Evolutionary conservation across 2,329 filamentous ascomycete species (phyloP).

Genomic region (Chrysoporthe austroafricana): DNA sequence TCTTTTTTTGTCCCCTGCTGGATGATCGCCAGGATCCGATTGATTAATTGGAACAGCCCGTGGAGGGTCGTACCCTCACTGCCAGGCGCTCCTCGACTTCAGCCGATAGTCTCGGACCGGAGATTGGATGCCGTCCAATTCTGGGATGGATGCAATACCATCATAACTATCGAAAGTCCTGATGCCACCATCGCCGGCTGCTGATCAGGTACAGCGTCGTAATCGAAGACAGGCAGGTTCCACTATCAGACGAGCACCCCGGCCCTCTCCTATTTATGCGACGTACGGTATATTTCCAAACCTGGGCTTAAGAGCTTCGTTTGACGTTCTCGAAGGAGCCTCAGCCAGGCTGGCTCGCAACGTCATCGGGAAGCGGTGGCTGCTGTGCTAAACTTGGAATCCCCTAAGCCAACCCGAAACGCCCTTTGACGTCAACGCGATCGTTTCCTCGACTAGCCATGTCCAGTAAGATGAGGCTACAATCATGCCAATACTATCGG

Average conservation of each 20-base stretch:
- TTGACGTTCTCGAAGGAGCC: neutral
- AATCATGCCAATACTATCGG: neutral
- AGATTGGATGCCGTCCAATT: neutral
- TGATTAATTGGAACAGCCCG: fast-evolving
- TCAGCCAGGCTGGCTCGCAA: neutral
- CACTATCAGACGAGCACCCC: neutral
- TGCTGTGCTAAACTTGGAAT: neutral
- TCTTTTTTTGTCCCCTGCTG: neutral
- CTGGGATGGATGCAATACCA: neutral
- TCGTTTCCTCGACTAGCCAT: neutral
- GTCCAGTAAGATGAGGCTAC: neutral
- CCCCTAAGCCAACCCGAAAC: neutral
- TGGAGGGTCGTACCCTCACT: neutral
- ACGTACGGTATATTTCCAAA: neutral
- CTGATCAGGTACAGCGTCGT: neutral
- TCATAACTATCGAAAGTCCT: neutral
- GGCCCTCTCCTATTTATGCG: neutral
- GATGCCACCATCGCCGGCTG: neutral
- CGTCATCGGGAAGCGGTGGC: neutral
- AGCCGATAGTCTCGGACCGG: slow-evolving; percentile 2
- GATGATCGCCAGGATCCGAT: neutral
- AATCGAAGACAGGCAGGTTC: neutral
- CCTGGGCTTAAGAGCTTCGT: neutral
- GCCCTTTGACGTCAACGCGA: slow-evolving; percentile 6
- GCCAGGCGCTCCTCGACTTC: neutral